Base-by-base conservation (phyloP, 208 protist genomes). In the Tritrichomonas musculus region DNA sequence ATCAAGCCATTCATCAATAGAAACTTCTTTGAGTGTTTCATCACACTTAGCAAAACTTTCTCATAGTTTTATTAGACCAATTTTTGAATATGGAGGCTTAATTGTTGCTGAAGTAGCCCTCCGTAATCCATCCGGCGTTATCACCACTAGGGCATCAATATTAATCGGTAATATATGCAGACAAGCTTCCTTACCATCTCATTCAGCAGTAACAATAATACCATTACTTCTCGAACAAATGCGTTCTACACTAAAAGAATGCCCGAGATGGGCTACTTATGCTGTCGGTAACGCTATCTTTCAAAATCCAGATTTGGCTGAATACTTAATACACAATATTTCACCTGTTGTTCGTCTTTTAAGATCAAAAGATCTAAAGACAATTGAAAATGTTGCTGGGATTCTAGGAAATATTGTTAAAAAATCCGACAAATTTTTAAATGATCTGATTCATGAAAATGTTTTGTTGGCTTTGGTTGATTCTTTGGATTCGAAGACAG, bases 311-410 rank as follows among this genome's bases (percentile, higher is more conserved):
- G 8, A 44, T 44, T 25, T 49, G 11, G 20, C 14, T 57, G 77
- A 88, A 8, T 88, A 30, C 20, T 20, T 60, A 33, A 55, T 88
- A 27, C n/a, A 88, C 53, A 47, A 88, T 36, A 57, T 88, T 22
- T 53, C 41, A 27, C n/a, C 41, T 53, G 11, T 49, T 2, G 57
- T 57, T 9, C 5, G 27, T 25, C 17, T 88, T 0, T 39, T 88
- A 11, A 44, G n/a, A 27, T 53, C 77, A 0, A 57, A 44, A 14
- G 77, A 88, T 60, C 14, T 36, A 1, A 88, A 47, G n/a, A 57
- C 77, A 41, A 47, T 88, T 53, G 77, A 88, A 57, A 88, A 88
- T 39, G 77, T 36, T 57, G 77, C 77, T n/a, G 77, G 77, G 14
- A 27, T 88, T 39, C 20, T 88, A 11, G 77, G 47, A 47, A 88